Percentiles rank a stretch among this genome's conserved stretches.
phyloP scores from a whole-genome alignment of 2,329 filamentous ascomycete species.

The Colletotrichum sp. region DNA sequence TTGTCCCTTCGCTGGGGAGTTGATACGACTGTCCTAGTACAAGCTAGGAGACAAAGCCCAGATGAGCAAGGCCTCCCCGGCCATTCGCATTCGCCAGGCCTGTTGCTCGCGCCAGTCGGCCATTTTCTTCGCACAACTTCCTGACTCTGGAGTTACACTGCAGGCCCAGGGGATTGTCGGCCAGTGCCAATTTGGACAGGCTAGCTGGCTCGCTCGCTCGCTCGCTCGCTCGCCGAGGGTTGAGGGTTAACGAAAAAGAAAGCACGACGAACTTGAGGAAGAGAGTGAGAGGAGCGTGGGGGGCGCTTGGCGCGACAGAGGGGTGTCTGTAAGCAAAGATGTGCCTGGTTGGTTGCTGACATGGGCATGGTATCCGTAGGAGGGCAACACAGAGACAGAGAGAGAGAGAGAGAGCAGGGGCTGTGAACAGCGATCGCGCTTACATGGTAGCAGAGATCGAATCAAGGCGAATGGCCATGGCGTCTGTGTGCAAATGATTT shows the following conservation, averaged over 20 bases:
- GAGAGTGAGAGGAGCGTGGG: conserved; percentile 4
- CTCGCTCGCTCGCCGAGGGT: neutral
- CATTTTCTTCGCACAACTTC: conserved; percentile 12
- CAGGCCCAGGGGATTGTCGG: neutral
- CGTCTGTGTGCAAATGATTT: conserved; percentile 13
- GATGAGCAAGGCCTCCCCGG: neutral
- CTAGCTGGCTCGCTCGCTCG: neutral
- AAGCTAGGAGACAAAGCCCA: neutral
- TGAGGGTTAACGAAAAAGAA: neutral
- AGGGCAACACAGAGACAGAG: neutral
- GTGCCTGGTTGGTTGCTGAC: neutral
- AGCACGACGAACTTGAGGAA: neutral
- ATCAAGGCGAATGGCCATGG: neutral
- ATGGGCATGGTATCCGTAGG: neutral
- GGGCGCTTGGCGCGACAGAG: neutral
- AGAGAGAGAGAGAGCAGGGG: neutral
- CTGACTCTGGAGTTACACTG: conserved; percentile 3
- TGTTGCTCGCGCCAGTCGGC: conserved; percentile 7
- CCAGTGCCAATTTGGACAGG: neutral
- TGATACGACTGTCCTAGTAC: neutral
- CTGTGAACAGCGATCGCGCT: conserved; percentile 5
- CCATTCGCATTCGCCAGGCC: neutral
- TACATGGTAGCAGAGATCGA: conserved; percentile 7
- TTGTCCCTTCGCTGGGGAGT: neutral
- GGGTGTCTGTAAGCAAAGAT: neutral